A percentile compares a stretch with the other conserved stretches of the same genome.
phyloP scores from a whole-genome alignment of 805 yeast genomes.

The Candida coquimbonensis region DNA sequence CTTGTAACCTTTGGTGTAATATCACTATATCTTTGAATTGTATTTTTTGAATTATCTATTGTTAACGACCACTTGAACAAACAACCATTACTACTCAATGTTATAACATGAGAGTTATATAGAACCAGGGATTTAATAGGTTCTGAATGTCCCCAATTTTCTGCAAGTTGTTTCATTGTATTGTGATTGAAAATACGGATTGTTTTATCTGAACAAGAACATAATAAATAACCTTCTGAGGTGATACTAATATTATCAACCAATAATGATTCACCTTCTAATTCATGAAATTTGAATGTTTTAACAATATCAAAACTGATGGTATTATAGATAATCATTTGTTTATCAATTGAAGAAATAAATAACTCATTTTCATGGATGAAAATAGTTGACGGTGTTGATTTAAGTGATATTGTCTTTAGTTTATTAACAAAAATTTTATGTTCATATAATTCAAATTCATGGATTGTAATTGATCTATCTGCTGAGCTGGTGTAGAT shows the following conservation, averaged over 20 bases:
- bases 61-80: constrained; percentile 38
- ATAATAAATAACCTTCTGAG: constrained; percentile 27
- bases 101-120: constrained; percentile 24
- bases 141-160: constrained; percentile 58
- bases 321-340: constrained; percentile 33
- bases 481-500: constrained; percentile 55
- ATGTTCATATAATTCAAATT: constrained; percentile 20
- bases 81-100: constrained; percentile 49
- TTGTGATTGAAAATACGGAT: constrained; percentile 40
- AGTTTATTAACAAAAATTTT: constrained; percentile 26
- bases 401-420: constrained; percentile 43
- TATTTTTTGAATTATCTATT: not conserved
- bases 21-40: constrained; percentile 15
- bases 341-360: constrained; percentile 47
- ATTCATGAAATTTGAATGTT: constrained; percentile 35
- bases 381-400: constrained; percentile 41
- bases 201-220: constrained; percentile 51
- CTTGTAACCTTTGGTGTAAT: constrained; percentile 21
- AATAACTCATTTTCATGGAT: constrained; percentile 34
- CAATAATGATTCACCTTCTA: constrained; percentile 36
- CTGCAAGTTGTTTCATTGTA: constrained; percentile 40
- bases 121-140: constrained; percentile 36
- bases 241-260: constrained; percentile 37
- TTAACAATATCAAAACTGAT: constrained; percentile 27
- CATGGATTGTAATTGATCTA: constrained; percentile 51